Evolutionary conservation across 1,284 basidiomycete species (phyloP).

Genomic region (Exobasidium rhododendri): DNA sequence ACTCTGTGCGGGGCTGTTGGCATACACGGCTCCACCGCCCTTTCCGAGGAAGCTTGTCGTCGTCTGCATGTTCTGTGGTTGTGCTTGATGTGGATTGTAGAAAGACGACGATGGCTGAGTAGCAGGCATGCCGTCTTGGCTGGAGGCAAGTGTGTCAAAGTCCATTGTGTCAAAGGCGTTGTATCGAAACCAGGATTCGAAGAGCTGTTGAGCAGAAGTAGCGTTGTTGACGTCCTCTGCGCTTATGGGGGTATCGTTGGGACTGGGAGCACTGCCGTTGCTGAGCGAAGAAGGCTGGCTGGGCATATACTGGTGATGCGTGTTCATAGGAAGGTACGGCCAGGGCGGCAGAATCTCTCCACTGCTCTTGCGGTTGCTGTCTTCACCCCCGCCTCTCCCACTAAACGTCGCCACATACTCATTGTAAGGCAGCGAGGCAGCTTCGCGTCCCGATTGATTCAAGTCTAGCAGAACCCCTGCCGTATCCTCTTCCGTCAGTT

Average conservation of each 20-base stretch:
- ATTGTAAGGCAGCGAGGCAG: neutral
- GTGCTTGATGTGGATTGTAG: neutral
- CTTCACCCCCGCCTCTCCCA: neutral
- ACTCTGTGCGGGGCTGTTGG: neutral
- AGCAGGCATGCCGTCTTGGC: neutral
- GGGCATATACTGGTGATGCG: constrained; percentile 1
- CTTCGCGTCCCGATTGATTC: neutral
- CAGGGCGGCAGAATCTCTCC: neutral
- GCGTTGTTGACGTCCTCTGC: neutral
- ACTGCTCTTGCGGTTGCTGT: neutral
- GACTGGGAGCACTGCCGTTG: neutral
- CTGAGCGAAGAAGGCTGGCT: neutral
- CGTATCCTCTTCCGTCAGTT: constrained; percentile 12
- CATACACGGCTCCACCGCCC: neutral
- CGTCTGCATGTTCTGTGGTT: neutral
- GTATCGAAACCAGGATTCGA: constrained; percentile 6
- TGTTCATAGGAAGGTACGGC: neutral
- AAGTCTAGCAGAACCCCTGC: constrained; percentile 14
- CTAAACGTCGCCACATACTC: neutral
- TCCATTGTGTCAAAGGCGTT: constrained; percentile 13
- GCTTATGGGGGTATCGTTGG: neutral
- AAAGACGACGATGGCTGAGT: neutral
- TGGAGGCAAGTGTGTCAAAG: neutral
- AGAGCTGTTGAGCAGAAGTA: neutral
- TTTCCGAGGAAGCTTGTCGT: neutral